These are phyloP conservation scores for Arachis hypogaea DNA, from an alignment of 306 rosid species.

Conservation along the genomic window DNA sequence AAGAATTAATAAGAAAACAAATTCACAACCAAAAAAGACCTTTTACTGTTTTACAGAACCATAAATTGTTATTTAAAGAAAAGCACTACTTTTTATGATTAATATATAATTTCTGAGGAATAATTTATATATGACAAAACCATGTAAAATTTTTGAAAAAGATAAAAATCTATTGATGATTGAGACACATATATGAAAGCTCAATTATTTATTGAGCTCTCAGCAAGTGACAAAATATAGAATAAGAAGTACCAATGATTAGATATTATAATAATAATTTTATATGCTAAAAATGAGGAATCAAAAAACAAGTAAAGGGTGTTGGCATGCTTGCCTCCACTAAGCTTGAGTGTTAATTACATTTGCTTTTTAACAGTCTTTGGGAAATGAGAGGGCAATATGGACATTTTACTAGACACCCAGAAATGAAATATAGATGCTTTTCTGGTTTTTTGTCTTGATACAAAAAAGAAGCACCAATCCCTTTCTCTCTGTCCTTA, in stretches of 20 bases:
- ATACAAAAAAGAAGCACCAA: conserved; percentile 38
- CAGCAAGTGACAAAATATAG: conserved; percentile 35
- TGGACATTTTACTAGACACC: conserved; percentile 32
- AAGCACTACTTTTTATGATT: no score
- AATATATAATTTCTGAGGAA: no score
- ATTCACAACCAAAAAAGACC: no score
- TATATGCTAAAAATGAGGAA: neutral
- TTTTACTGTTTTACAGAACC: no score
- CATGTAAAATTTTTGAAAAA: no score
- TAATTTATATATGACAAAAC: no score
- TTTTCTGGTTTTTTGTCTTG: conserved; percentile 28
- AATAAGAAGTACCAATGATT: conserved; percentile 14
- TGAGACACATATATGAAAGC: conserved; percentile 4
- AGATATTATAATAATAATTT: conserved; percentile 13
- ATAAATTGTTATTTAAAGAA: no score
- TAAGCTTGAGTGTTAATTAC: conserved; percentile 42
- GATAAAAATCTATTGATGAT: neutral
- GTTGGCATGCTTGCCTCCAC: conserved; percentile 37
- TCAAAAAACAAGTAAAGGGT: conserved; percentile 17
- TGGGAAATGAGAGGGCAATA: conserved; percentile 38
- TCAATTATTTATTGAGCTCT: conserved; percentile 17
- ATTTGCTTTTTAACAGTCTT: conserved; percentile 40
- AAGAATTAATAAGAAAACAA: no score
- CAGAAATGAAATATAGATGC: conserved; percentile 29
- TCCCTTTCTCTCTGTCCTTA: conserved; percentile 30